These are phyloP conservation scores for Leucoagaricus sp. DNA, from an alignment of 1,284 basidiomycete genomes.

Conservation along the genomic window DNA sequence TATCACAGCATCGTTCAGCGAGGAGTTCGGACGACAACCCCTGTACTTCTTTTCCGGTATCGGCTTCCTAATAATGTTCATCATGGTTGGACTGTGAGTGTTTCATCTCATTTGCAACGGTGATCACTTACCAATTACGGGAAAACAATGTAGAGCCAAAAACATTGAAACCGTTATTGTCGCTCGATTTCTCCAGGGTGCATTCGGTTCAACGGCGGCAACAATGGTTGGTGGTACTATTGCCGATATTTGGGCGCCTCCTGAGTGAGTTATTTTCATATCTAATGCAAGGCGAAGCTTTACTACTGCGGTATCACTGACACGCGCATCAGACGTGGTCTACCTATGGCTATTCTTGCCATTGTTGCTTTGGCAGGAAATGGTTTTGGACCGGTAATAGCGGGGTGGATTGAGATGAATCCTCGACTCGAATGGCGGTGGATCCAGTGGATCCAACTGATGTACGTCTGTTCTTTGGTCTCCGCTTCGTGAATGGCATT, in stretches of 20 bases:
- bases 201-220: conserved; percentile 63
- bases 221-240: conserved; percentile 82
- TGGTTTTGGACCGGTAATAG: conserved; percentile 65
- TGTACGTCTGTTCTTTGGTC: conserved; percentile 39
- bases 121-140: not conserved
- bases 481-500: not conserved
- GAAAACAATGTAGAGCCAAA: conserved; percentile 43
- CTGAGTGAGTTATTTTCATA: conserved; percentile 46
- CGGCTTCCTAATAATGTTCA: conserved; percentile 61
- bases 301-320: not conserved
- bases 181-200: conserved; percentile 67
- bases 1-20: conserved; percentile 72
- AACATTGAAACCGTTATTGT: conserved; percentile 74
- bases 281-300: not conserved
- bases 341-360: conserved; percentile 73
- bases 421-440: conserved; percentile 69
- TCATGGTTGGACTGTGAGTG: conserved; percentile 64
- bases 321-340: conserved; percentile 50
- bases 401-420: conserved; percentile 72
- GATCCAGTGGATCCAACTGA: conserved; percentile 83
- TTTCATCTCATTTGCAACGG: not conserved
- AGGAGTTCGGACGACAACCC: conserved; percentile 76
- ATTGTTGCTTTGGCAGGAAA: conserved; percentile 60
- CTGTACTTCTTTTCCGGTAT: conserved; percentile 63
- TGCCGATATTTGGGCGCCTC: conserved; percentile 67